Base-by-base conservation (phyloP, 495 filamentous ascomycete genomes). In the Cercophora newfieldiana region DNA sequence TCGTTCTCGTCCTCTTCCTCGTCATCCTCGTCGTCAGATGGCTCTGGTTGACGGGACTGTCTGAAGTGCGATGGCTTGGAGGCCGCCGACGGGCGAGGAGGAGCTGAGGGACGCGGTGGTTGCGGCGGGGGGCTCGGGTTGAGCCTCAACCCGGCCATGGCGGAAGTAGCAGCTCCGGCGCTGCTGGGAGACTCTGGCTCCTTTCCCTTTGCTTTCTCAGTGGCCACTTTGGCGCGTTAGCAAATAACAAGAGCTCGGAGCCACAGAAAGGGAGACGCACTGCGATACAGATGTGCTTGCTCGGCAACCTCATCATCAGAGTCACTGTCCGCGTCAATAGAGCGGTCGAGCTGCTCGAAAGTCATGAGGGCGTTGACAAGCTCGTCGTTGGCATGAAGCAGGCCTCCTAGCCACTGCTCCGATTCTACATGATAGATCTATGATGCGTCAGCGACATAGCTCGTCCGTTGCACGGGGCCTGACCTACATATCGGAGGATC, bases 281-380 rank as follows among this genome's bases (percentile, higher is more conserved):
- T 82, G 31, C 81, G 79, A 65, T 85, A 85, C 31, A 83, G 73
- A 60, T 86, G 83, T 3, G 83, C 82, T 66, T 86, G 85, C 58
- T 82, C 79, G 26, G 83, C 82, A 24, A 87, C 65, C 57, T 89
- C 86, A 56, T 87, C 86, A 56, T 98, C 96, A 58, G 92, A 97
- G 73, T 99, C 96, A 69, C 92, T 96, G 76, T 99, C 95, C 56
- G 96, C 93, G 66, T 97, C 94, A 64, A 97, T 89, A 66, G 95
- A 97, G 68, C 95, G 93, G 74, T 99, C 94, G 25, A 97, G 83
- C 58, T 96, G 90, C 76, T 97, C 95, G 73, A 91, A 99, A 0
- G 93, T 90, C 87, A 95, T 96, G 63, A 99, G 81, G 1, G 94
- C 94, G n/a, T 87, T 89, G 51, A 97, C 90, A 19, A 99, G 85